Percentiles rank a stretch among this genome's conserved stretches.
These are phyloP conservation scores for Apophysomyces variabilis DNA, from an alignment of 371 early-diverging fungal species.

Conservation along the genomic window DNA sequence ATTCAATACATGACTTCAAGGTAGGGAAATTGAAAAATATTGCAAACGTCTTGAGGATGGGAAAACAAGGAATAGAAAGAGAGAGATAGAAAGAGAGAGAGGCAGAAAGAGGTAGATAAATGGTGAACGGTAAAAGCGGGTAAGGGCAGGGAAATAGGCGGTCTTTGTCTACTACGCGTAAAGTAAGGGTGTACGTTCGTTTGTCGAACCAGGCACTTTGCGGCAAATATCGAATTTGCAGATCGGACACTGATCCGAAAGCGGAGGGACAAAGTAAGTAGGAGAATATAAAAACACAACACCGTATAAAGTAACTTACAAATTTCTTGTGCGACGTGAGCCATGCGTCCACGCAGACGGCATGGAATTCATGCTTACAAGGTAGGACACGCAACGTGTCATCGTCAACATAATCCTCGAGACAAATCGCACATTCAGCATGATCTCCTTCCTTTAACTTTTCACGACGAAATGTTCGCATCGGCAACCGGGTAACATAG, in stretches of 20 bases:
- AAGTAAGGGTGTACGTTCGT: conserved; percentile 49
- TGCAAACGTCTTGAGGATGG: too few relatives aligned
- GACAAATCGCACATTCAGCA: conserved; percentile 92
- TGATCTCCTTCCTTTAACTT: conserved; percentile 59
- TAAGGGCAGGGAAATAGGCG: neutral
- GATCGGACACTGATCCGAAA: conserved; percentile 40
- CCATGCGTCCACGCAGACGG: conserved; percentile 91
- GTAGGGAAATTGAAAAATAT: neutral
- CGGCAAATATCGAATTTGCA: conserved; percentile 55
- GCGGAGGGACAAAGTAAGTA: neutral
- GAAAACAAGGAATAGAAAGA: neutral
- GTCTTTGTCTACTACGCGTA: conserved; percentile 24
- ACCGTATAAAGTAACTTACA: conserved; percentile 48
- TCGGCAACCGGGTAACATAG: conserved; percentile 73
- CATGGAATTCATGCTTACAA: conserved; percentile 94
- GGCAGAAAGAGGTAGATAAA: neutral
- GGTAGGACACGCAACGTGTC: conserved; percentile 83
- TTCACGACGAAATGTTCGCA: conserved; percentile 61
- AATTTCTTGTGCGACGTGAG: conserved; percentile 81
- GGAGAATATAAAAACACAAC: neutral
- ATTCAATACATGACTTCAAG: conserved; percentile 1
- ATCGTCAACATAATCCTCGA: conserved; percentile 88
- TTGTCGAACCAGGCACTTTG: conserved; percentile 28
- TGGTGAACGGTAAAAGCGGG: neutral
- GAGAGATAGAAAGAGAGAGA: neutral